Evolutionary conservation across 805 yeast genomes (phyloP).

Genomic region (Kregervanrija delftensis): DNA sequence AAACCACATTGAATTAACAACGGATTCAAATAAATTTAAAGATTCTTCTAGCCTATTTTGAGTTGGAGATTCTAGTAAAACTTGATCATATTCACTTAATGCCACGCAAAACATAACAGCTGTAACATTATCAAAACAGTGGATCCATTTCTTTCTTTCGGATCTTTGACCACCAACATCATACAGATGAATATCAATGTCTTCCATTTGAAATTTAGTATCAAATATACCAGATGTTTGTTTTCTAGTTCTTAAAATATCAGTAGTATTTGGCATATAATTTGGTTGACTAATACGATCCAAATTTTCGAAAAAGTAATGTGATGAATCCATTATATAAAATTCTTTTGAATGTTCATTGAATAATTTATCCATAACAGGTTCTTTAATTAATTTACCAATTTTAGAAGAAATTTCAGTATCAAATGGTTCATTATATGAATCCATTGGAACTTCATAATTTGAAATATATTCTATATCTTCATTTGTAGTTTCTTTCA

Average conservation of each 20-base stretch:
- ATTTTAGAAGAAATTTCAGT: constrained; percentile 42
- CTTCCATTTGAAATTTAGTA: constrained; percentile 69
- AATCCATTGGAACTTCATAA: constrained; percentile 46
- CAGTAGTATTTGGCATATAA: constrained; percentile 69
- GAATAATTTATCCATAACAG: constrained; percentile 51
- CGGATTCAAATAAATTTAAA: constrained; percentile 77
- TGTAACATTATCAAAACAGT: constrained; percentile 90
- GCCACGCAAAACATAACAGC: constrained; percentile 88
- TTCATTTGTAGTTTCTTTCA: constrained; percentile 25
- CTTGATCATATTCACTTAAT: constrained; percentile 85
- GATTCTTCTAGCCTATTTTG: constrained; percentile 79
- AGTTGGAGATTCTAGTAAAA: constrained; percentile 65
- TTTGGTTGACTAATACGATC: constrained; percentile 50
- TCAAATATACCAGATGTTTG: constrained; percentile 92
- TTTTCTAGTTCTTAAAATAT: constrained; percentile 79
- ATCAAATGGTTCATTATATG: constrained; percentile 40
- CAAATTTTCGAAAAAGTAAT: constrained; percentile 64
- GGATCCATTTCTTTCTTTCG: constrained; percentile 96
- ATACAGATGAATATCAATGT: constrained; percentile 53
- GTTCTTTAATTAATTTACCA: constrained; percentile 45
- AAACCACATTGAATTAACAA: constrained; percentile 91
- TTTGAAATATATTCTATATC: constrained; percentile 40
- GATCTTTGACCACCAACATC: constrained; percentile 97
- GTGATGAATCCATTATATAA: constrained; percentile 80
- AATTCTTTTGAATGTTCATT: constrained; percentile 60